Base-by-base conservation (phyloP, 148 eudicot species). In the Chenopodium album region DNA sequence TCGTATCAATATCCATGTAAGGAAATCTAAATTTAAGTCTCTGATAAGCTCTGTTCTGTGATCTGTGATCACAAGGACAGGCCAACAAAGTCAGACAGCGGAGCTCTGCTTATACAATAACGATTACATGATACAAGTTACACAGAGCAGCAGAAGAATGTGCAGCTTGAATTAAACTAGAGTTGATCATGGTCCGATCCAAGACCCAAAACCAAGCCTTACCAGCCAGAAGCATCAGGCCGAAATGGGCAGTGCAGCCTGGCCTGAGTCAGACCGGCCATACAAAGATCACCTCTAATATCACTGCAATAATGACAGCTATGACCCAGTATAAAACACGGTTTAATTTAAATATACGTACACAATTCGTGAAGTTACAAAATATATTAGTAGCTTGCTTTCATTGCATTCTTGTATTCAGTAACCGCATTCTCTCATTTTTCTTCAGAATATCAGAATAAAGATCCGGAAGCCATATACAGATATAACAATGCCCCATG, bases 381-480 rank as follows among this genome's bases (percentile, higher is more conserved):
- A 73, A 13, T 17, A 46, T 44, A 17, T 71, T 7, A n/a, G 59
- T 47, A 28, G 28, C 80, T 23, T 28, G 73, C 23, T 13, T 14
- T 50, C 23, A 17, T 6, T 19, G 23, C n/a, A 16, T 59, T 75
- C 82, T 44, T 20, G 9, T 23, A 64, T 26, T 63, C 69, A 2
- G 22, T 17, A 71, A 54, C 59, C 17, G 71, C 59, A 50, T 34
- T 70, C 68, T 71, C 66, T 60, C 26, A 14, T 47, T 23, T 31
- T 80, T 80, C 73, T 76, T 46, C 48, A 47, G 7, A 46, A 71
- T 48, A 63, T 71, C 7, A 26, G 80, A 31, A 69, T 76, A 34
- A 62, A 47, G 28, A 79, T 59, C 52, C 41, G 50, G 71, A 82
- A n/a, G 78, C 77, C 76, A 82, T 48, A 32, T 78, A 84, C 83